Conservation (phyloP, 2,329 filamentous ascomycete genomes). For the Byssoonygena ceratinophila region DNA sequence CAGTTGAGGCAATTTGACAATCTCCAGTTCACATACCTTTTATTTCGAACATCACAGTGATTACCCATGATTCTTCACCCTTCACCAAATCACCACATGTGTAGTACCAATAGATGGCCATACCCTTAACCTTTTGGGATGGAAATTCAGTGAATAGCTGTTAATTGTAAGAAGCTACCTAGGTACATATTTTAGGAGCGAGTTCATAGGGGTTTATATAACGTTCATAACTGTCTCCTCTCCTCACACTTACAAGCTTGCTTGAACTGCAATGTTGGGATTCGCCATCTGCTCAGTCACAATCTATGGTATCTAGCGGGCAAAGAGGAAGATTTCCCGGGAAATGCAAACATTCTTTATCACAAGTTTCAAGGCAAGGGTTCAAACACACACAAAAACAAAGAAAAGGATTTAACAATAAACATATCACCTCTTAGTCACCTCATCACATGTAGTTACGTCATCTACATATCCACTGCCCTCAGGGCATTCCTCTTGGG, state of each 20-base stretch:
- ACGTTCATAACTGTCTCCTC: neutral
- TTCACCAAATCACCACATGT: too few species aligned
- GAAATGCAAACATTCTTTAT: neutral
- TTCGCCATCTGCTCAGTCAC: neutral
- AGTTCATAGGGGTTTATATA: neutral
- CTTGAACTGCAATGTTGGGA: neutral
- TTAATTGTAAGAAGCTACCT: neutral
- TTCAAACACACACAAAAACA: too few species aligned
- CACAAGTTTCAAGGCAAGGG: too few species aligned
- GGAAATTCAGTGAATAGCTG: too few species aligned
- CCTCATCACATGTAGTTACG: neutral
- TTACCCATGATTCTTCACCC: too few species aligned
- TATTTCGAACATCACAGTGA: too few species aligned
- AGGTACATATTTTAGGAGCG: too few species aligned
- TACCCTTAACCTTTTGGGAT: too few species aligned
- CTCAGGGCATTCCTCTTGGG: constrained; percentile 45
- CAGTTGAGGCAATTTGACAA: neutral
- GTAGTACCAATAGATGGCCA: too few species aligned
- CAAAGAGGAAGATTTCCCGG: neutral
- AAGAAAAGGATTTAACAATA: neutral
- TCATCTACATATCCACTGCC: constrained; percentile 14
- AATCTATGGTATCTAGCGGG: neutral
- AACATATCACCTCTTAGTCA: neutral
- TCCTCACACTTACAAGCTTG: neutral
- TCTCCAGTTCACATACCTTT: neutral